phyloP scores from a whole-genome alignment of 495 filamentous ascomycete species.

The Sphaerosporella brunnea region DNA sequence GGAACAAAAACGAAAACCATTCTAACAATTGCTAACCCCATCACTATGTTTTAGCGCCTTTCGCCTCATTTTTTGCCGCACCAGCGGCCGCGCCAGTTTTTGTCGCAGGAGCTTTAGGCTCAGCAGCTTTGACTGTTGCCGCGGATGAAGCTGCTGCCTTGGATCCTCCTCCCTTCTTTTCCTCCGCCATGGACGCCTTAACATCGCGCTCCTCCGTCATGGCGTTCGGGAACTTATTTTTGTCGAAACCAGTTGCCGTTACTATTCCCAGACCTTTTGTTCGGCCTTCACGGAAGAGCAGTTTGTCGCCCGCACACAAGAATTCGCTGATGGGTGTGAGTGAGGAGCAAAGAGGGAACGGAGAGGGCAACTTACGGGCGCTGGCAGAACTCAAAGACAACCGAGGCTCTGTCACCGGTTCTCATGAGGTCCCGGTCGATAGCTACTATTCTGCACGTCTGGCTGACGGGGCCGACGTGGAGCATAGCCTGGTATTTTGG shows the following conservation, averaged over 20 bases:
- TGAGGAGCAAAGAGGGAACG: background rate
- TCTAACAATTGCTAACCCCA: no score
- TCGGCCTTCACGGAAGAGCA: constrained; percentile 84
- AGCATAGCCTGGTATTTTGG: constrained; percentile 97
- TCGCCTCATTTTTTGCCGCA: no score
- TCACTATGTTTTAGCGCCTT: no score
- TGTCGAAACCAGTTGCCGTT: constrained; percentile 76
- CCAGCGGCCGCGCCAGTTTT: no score
- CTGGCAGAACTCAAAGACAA: constrained; percentile 90
- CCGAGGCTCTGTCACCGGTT: constrained; percentile 77
- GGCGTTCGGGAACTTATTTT: background rate
- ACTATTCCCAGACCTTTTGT: constrained; percentile 94
- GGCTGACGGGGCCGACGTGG: constrained; percentile 84
- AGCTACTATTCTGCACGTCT: constrained; percentile 94
- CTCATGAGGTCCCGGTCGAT: constrained; percentile 92
- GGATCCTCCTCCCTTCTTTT: no score
- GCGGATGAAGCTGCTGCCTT: no score
- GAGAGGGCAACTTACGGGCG: constrained; percentile 51
- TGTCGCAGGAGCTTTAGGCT: no score
- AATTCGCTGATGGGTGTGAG: constrained; percentile 42
- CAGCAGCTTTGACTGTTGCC: no score
- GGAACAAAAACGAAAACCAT: no score
- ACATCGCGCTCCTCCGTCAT: background rate
- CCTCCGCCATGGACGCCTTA: no score
- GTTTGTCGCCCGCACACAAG: constrained; percentile 65